phyloP scores from a whole-genome alignment of 805 yeast species.

The Candida taoyuanica region DNA sequence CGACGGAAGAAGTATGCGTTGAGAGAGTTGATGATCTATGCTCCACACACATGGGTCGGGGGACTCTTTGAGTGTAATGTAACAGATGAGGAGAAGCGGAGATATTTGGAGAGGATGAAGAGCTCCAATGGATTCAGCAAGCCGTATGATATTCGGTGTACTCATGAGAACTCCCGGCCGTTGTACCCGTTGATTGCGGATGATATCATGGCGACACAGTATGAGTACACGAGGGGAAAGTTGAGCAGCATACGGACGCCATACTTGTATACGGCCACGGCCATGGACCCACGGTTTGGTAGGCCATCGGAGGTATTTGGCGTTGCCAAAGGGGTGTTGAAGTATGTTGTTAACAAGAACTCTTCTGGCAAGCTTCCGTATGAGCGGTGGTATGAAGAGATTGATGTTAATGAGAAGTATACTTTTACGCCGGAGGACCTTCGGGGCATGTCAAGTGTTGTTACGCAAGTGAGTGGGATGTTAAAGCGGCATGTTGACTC shows the following conservation, averaged over 20 bases:
- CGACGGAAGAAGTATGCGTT: slow-evolving; percentile 50
- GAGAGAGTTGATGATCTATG: slow-evolving; percentile 40
- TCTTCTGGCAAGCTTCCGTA: slow-evolving; percentile 19
- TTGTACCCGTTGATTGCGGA: slow-evolving; percentile 58
- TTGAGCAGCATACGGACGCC: slow-evolving; percentile 44
- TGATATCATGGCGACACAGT: slow-evolving; percentile 43
- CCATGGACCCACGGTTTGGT: slow-evolving; percentile 32
- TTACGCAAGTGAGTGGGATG: slow-evolving; percentile 22
- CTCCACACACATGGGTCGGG: slow-evolving; percentile 60
- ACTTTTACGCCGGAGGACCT: slow-evolving; percentile 36
- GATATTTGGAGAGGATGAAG: slow-evolving; percentile 20
- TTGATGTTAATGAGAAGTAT: slow-evolving; percentile 50
- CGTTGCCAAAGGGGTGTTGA: slow-evolving; percentile 4
- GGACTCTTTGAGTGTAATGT: slow-evolving; percentile 53
- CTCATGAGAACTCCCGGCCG: slow-evolving; percentile 35
- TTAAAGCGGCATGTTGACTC: slow-evolving; percentile 12
- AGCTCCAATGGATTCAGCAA: slow-evolving; percentile 5
- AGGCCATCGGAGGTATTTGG: slow-evolving; percentile 28
- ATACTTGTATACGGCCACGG: slow-evolving; percentile 46
- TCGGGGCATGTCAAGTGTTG: slow-evolving; percentile 28
- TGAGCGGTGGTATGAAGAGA: slow-evolving; percentile 42
- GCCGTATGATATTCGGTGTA: slow-evolving; percentile 32
- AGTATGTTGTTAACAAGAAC: slow-evolving; percentile 8
- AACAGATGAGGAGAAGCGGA: slow-evolving; percentile 26
- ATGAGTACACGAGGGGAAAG: slow-evolving; percentile 29